phyloP scores from a whole-genome alignment of 768 basidiomycete genomes.

The Lepiota venenata region DNA sequence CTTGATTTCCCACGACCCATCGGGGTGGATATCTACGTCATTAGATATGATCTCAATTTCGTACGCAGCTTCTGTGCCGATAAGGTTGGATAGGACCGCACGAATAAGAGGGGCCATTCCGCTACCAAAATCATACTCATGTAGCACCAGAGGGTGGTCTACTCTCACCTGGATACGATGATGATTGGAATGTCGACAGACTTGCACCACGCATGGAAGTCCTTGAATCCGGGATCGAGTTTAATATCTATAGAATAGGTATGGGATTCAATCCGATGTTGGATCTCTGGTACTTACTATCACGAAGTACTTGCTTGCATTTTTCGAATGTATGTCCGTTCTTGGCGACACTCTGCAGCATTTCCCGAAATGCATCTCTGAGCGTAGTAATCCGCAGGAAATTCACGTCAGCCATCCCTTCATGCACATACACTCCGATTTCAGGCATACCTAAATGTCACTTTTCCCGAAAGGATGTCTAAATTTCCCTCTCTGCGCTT shows the following conservation, averaged over 20 bases:
- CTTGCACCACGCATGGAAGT: constrained; percentile 86
- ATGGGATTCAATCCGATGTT: background rate
- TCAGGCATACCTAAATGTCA: constrained; percentile 60
- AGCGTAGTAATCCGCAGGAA: background rate
- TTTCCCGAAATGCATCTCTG: constrained; percentile 86
- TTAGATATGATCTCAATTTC: constrained; percentile 94
- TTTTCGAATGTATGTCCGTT: constrained; percentile 82
- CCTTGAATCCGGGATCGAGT: constrained; percentile 85
- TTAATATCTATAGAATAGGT: constrained; percentile 58
- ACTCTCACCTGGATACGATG: constrained; percentile 80
- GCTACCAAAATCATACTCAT: constrained; percentile 30
- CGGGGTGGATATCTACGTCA: constrained; percentile 63
- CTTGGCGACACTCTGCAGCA: constrained; percentile 75
- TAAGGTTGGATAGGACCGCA: constrained; percentile 79
- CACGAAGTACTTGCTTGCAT: constrained; percentile 71
- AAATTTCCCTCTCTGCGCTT: constrained; percentile 73
- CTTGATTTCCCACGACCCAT: constrained; percentile 77
- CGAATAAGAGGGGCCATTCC: constrained; percentile 95
- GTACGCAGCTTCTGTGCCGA: constrained; percentile 68
- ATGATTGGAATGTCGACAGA: constrained; percentile 79
- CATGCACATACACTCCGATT: constrained; percentile 13
- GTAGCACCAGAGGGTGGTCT: background rate
- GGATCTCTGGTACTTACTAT: constrained; percentile 42
- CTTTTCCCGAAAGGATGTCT: constrained; percentile 61
- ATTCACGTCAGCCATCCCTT: background rate